phyloP scores from a whole-genome alignment of 257 asterid species.

The Capsicum rhomboideum region DNA sequence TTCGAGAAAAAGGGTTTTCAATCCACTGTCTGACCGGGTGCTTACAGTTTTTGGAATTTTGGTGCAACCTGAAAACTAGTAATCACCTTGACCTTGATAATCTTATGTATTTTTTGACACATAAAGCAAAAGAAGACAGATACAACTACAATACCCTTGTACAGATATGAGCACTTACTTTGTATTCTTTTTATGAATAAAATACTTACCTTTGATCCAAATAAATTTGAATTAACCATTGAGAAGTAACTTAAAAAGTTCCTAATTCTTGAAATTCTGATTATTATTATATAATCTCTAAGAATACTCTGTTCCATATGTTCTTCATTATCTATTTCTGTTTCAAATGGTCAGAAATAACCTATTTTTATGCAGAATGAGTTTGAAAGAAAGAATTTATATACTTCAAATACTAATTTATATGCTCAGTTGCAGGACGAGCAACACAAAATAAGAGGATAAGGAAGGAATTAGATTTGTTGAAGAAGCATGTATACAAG shows the following conservation, averaged over 20 bases:
- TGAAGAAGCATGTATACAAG: too few species aligned
- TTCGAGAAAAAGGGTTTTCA: not conserved
- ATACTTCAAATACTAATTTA: too few species aligned
- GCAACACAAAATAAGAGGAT: too few species aligned
- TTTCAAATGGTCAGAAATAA: too few species aligned
- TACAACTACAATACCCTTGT: not conserved
- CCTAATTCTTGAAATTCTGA: not conserved
- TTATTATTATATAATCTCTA: not conserved
- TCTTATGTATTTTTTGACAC: not conserved
- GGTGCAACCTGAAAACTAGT: not conserved
- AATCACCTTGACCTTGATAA: not conserved
- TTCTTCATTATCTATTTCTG: too few species aligned
- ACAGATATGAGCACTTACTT: not conserved
- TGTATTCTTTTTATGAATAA: not conserved
- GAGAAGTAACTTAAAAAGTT: not conserved
- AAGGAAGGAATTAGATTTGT: too few species aligned
- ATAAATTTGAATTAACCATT: not conserved
- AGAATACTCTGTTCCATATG: not conserved
- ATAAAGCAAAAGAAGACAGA: not conserved
- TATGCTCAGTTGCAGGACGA: too few species aligned
- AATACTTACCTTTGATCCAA: not conserved
- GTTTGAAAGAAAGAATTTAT: too few species aligned
- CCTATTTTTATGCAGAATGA: too few species aligned
- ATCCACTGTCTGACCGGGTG: not conserved
- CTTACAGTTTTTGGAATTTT: not conserved